Percentiles rank a stretch among this genome's conserved stretches.
Evolutionary conservation across 2,329 filamentous ascomycete species (phyloP).

Genomic region (Ceratocystis alfenasii): DNA sequence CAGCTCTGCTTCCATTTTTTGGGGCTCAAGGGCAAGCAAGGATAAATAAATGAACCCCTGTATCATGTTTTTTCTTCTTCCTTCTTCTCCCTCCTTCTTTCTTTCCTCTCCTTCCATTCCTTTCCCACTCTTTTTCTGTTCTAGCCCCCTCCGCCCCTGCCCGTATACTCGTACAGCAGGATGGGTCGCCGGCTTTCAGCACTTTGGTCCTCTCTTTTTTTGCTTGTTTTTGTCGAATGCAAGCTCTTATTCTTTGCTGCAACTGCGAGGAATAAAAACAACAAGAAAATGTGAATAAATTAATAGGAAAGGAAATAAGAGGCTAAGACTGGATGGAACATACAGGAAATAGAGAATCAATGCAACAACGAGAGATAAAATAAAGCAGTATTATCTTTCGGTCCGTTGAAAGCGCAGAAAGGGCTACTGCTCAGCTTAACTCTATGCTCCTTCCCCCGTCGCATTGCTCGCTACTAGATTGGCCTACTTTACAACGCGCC

Average conservation of each 20-base stretch:
- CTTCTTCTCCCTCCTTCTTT: not conserved
- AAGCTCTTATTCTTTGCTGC: not conserved
- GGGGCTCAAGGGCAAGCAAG: not conserved
- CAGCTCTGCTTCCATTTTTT: not conserved
- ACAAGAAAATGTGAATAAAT: not conserved
- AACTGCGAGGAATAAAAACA: not conserved
- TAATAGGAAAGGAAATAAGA: not conserved
- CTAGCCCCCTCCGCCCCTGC: not conserved
- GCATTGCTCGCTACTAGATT: constrained; percentile 18
- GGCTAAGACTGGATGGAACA: not conserved
- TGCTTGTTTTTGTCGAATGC: not conserved
- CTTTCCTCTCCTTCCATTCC: not conserved
- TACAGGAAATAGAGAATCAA: not conserved
- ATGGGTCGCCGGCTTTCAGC: not conserved
- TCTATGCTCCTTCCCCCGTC: constrained; percentile 18
- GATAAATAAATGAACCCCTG: not conserved
- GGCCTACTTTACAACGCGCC: too few species aligned
- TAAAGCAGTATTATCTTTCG: not conserved
- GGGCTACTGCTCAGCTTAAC: not conserved
- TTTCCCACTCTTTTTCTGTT: not conserved
- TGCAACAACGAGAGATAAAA: not conserved
- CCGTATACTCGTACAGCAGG: not conserved
- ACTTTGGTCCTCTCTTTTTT: too few species aligned
- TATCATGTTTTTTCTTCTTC: not conserved
- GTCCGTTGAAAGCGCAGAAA: not conserved